Evolutionary conservation across 2,329 filamentous ascomycete genomes (phyloP).

Genomic region (Basipetospora chlamydospora): DNA sequence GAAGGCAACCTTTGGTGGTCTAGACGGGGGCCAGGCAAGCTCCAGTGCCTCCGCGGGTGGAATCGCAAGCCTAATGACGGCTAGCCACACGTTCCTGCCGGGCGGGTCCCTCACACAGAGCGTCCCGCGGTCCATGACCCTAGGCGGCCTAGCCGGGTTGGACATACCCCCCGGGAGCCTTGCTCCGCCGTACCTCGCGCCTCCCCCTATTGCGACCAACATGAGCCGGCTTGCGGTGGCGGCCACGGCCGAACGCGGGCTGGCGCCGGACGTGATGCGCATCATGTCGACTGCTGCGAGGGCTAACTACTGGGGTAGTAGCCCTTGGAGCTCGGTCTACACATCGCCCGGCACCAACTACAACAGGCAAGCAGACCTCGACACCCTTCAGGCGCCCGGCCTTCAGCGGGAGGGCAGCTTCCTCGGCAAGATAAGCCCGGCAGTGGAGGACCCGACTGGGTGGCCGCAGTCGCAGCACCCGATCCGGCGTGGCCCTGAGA

Average conservation of each 20-base stretch:
- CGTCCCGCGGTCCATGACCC: conserved; percentile 7
- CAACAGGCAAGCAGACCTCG: not conserved
- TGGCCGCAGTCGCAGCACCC: not conserved
- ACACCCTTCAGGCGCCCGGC: not conserved
- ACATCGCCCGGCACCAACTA: conserved; percentile 1
- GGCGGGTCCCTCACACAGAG: not conserved
- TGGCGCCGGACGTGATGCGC: conserved; percentile 50
- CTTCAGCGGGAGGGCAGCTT: not conserved
- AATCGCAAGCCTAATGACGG: conserved; percentile 73
- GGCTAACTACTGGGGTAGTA: conserved; percentile 88
- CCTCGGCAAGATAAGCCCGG: not conserved
- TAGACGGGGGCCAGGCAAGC: too few relatives aligned
- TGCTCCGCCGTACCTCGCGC: conserved; percentile 70
- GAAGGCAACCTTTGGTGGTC: conserved; percentile 48
- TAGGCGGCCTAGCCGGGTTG: not conserved
- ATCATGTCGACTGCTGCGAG: conserved; percentile 72
- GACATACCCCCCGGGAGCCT: conserved; percentile 46
- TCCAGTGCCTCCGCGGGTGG: conserved; percentile 34
- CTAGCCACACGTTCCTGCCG: conserved; percentile 68
- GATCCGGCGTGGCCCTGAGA: conserved; percentile 25
- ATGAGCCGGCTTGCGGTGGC: conserved; percentile 76
- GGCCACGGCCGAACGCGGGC: conserved; percentile 60
- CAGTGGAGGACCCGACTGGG: not conserved
- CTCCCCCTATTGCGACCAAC: conserved; percentile 69
- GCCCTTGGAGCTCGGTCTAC: conserved; percentile 44